Conservation (phyloP, 768 basidiomycete species). For the Daedaleopsis sinensis region DNA sequence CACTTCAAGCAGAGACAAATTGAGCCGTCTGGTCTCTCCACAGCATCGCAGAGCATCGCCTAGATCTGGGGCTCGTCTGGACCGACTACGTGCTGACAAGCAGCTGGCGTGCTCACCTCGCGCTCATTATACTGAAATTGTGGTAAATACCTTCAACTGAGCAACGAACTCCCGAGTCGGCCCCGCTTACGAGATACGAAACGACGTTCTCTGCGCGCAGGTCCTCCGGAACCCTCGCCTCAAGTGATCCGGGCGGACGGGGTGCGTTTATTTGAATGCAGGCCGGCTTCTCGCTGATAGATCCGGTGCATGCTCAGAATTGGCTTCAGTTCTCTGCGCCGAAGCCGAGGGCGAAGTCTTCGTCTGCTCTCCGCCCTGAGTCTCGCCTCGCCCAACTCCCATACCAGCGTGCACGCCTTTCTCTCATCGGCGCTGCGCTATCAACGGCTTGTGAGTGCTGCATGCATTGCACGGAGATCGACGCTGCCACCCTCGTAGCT, state of each 20-base stretch:
- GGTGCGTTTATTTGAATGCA: slow-evolving; percentile 2
- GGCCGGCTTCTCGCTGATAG: slow-evolving; percentile 11
- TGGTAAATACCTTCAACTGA: no score
- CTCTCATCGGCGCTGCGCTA: no score
- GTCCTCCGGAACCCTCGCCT: neutral
- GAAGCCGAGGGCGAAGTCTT: slow-evolving; percentile 7
- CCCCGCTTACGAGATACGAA: neutral
- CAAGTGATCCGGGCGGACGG: slow-evolving; percentile 14
- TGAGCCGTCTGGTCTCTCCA: no score
- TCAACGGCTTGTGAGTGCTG: no score
- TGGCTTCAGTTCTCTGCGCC: slow-evolving; percentile 10
- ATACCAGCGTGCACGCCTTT: neutral
- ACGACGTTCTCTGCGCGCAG: neutral
- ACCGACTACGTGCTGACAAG: no score
- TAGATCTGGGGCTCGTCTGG: no score
- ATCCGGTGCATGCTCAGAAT: slow-evolving; percentile 18
- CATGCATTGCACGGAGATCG: no score
- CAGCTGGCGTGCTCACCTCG: no score
- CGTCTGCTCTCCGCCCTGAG: neutral
- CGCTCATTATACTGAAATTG: no score
- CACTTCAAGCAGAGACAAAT: no score
- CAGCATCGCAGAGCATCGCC: no score
- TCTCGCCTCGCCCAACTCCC: slow-evolving; percentile 3
- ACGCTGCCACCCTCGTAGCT: no score
- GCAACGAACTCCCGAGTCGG: neutral